Percentiles rank a stretch among this genome's conserved stretches.
Conservation (phyloP, 345 rosid genomes). For the Brassica carinata region DNA sequence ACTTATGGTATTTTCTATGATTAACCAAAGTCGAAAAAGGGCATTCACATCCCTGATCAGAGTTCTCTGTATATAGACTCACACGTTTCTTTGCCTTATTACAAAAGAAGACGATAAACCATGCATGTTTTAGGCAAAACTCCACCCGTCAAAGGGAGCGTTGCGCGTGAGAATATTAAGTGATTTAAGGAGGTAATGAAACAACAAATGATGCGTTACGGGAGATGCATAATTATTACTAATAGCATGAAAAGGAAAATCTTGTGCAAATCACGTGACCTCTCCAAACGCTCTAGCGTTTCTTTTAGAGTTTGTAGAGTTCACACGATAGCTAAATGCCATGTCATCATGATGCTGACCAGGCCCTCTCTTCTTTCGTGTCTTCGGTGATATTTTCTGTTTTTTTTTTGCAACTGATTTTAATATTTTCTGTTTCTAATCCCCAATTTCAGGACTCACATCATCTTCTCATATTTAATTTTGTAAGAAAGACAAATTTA, state of each 20-base stretch:
- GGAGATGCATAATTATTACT: conserved; percentile 20
- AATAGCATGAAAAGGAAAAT: background rate
- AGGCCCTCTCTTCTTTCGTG: conserved; percentile 31
- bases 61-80: background rate
- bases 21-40: background rate
- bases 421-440: background rate
- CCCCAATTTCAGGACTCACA: conserved; percentile 23
- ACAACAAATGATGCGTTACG: conserved; percentile 29
- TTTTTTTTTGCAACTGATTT: too few species aligned
- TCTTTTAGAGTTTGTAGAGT: conserved; percentile 30
- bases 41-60: conserved; percentile 14
- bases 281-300: conserved; percentile 10
- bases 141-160: conserved; percentile 26
- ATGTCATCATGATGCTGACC: conserved; percentile 35
- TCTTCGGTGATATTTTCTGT: conserved; percentile 3
- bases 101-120: conserved; percentile 21
- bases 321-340: conserved; percentile 12
- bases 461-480: background rate
- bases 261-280: conserved; percentile 39
- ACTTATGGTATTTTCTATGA: conserved; percentile 1
- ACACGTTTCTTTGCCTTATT: conserved; percentile 24
- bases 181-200: background rate
- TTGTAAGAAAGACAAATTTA: background rate
- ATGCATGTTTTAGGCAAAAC: conserved; percentile 17
- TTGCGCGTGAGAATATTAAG: conserved; percentile 18